A percentile compares a stretch with the other conserved stretches of the same genome.
These are phyloP conservation scores for Phytophthora constricta DNA, from an alignment of 352 stramenopile genomes.

Conservation along the genomic window DNA sequence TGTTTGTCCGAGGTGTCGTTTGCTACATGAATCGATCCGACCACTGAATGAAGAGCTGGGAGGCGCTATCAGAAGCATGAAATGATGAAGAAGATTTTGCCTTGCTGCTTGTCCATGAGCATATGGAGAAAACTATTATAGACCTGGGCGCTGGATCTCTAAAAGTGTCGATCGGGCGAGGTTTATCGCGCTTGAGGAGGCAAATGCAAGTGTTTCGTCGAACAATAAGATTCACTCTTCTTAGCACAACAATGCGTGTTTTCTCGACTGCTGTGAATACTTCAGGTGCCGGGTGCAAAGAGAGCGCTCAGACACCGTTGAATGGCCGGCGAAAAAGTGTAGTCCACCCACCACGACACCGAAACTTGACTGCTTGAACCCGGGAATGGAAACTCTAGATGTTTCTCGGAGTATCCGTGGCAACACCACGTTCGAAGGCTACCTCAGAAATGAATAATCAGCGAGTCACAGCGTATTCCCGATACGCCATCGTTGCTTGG, in stretches of 20 bases:
- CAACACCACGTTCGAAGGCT: background rate
- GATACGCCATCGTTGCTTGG: background rate
- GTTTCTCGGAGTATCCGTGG: background rate
- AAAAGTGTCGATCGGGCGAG: background rate
- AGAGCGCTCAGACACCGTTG: background rate
- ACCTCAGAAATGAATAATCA: background rate
- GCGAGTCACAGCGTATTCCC: background rate
- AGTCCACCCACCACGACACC: background rate
- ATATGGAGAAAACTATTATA: background rate
- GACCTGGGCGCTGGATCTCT: background rate
- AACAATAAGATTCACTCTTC: background rate
- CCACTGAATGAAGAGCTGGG: background rate
- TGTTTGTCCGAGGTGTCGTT: conserved; percentile 1
- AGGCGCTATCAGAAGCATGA: background rate
- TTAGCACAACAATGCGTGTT: background rate
- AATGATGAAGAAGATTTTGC: background rate
- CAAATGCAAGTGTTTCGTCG: background rate
- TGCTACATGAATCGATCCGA: too few species aligned
- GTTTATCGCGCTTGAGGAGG: background rate
- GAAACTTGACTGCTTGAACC: background rate
- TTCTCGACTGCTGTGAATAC: background rate
- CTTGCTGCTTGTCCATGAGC: background rate
- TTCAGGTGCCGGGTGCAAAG: background rate
- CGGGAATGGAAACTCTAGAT: background rate
- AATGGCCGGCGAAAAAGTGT: background rate